phyloP scores from a whole-genome alignment of 2,329 filamentous ascomycete species.

The Tolypocladium tundrense region DNA sequence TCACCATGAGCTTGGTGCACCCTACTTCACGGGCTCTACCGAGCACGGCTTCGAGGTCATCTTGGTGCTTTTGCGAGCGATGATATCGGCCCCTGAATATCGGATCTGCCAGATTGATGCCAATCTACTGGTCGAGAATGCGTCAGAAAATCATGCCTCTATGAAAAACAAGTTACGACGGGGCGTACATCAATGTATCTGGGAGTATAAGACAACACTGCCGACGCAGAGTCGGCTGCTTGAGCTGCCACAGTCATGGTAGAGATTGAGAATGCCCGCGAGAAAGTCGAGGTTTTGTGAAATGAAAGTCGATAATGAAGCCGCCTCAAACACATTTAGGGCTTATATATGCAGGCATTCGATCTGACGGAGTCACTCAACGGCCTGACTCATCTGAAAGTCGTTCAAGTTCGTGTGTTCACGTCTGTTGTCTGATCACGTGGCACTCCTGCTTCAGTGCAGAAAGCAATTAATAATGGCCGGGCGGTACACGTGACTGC shows the following conservation, averaged over 20 bases:
- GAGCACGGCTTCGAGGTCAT: conserved; percentile 70
- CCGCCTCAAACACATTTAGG: not conserved
- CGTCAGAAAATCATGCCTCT: conserved; percentile 2
- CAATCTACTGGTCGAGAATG: conserved; percentile 45
- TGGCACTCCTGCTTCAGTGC: not conserved
- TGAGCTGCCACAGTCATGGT: conserved; percentile 16
- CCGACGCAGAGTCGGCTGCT: conserved; percentile 6
- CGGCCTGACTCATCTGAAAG: not conserved
- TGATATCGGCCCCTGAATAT: conserved; percentile 82
- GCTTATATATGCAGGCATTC: not conserved
- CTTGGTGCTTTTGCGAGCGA: conserved; percentile 62
- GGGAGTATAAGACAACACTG: conserved; percentile 22
- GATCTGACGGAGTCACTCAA: not conserved
- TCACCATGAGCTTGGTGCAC: conserved; percentile 84
- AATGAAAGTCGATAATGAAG: not conserved
- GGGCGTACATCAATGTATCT: conserved; percentile 52
- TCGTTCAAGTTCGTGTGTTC: not conserved
- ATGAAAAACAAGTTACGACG: not conserved
- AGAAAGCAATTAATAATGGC: conserved; percentile 5
- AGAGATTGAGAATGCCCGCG: not conserved
- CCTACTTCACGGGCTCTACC: conserved; percentile 66
- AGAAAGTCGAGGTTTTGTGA: not conserved
- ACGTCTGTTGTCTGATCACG: not conserved
- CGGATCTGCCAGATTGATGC: conserved; percentile 91
- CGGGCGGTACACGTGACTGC: conserved; percentile 10